These are phyloP conservation scores for Udeniomyces megalosporus DNA, from an alignment of 768 basidiomycete genomes.

Conservation along the genomic window DNA sequence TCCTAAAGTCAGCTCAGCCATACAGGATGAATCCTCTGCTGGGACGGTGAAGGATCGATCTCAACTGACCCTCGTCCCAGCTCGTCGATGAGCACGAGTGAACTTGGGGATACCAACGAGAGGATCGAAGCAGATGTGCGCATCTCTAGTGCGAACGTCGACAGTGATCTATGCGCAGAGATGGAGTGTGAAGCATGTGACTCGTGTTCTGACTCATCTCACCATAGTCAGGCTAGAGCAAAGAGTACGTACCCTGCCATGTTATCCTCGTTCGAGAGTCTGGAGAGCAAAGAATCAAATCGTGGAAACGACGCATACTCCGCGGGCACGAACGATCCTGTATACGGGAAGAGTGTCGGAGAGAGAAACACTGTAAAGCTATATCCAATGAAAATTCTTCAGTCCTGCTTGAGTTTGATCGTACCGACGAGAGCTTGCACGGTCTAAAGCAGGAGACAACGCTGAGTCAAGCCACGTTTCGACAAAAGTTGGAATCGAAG, in stretches of 20 bases:
- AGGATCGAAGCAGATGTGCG: slow-evolving; percentile 78
- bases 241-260: slow-evolving; percentile 17
- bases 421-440: slow-evolving; percentile 14
- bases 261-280: slow-evolving; percentile 64
- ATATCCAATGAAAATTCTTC: no score
- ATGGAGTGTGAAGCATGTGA: slow-evolving; percentile 38
- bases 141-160: slow-evolving; percentile 95
- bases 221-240: neutral
- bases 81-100: slow-evolving; percentile 77
- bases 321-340: slow-evolving; percentile 47
- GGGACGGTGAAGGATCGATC: neutral
- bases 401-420: no score
- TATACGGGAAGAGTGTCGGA: no score
- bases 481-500: neutral
- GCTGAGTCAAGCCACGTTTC: neutral
- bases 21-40: neutral
- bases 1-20: neutral
- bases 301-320: slow-evolving; percentile 85
- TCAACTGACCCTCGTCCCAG: slow-evolving; percentile 17
- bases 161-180: slow-evolving; percentile 42
- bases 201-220: neutral
- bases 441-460: neutral
- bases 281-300: slow-evolving; percentile 66
- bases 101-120: slow-evolving; percentile 47
- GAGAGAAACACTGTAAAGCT: no score